These are phyloP conservation scores for Diaporthe destruens DNA, from an alignment of 2,329 filamentous ascomycete species.

Conservation along the genomic window DNA sequence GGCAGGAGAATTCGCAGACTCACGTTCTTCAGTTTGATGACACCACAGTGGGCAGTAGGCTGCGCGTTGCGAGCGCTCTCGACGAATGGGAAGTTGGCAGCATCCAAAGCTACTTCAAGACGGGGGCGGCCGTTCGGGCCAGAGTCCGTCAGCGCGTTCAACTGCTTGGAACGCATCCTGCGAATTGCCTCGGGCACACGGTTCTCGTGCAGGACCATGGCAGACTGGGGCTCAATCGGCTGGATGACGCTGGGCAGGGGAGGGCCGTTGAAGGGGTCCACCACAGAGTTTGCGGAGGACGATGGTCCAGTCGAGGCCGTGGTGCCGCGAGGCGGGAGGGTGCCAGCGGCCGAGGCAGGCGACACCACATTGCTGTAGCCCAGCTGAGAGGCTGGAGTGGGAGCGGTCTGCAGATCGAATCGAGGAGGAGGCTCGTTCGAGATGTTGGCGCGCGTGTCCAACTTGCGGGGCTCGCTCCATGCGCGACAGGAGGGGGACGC, in stretches of 20 bases:
- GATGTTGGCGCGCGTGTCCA: slow-evolving; percentile 53
- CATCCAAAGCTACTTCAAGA: slow-evolving; percentile 52
- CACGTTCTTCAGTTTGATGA: slow-evolving; percentile 65
- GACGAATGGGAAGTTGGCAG: slow-evolving; percentile 61
- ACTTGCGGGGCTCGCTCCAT: slow-evolving; percentile 58
- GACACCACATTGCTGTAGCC: slow-evolving; percentile 13
- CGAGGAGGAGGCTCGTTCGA: slow-evolving; percentile 53
- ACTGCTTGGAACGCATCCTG: slow-evolving; percentile 51
- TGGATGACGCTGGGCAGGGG: slow-evolving; percentile 36
- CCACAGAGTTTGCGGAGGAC: neutral
- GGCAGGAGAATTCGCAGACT: slow-evolving; percentile 46
- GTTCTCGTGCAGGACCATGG: slow-evolving; percentile 24
- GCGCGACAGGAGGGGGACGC: slow-evolving; percentile 1
- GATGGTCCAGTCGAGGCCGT: neutral
- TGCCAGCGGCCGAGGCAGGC: slow-evolving; percentile 1
- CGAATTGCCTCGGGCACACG: slow-evolving; percentile 43
- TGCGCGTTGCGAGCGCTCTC: slow-evolving; percentile 52
- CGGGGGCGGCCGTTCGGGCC: slow-evolving; percentile 52
- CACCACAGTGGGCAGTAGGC: slow-evolving; percentile 53
- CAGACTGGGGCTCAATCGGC: slow-evolving; percentile 30
- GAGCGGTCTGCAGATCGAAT: slow-evolving; percentile 48
- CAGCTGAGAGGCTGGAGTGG: slow-evolving; percentile 16
- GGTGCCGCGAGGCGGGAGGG: neutral
- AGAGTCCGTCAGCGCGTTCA: slow-evolving; percentile 53
- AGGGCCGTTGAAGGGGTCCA: slow-evolving; percentile 41